Conservation (phyloP, 1,139 yeast species). For the Pichia sp. region DNA sequence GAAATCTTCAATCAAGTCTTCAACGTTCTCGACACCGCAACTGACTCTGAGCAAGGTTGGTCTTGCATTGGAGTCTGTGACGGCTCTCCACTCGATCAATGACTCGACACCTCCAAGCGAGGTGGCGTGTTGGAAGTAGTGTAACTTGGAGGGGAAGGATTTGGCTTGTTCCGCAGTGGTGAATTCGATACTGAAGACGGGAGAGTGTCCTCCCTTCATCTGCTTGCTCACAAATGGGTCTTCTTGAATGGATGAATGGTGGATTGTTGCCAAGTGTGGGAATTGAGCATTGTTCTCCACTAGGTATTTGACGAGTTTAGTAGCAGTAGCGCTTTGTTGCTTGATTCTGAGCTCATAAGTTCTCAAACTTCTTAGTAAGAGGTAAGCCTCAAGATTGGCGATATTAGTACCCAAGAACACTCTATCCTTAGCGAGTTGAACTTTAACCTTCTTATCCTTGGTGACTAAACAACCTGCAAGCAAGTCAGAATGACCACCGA, state of each 20-base stretch:
- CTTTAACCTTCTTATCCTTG: slow-evolving; percentile 40
- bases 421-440: slow-evolving; percentile 52
- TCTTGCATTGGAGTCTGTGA: slow-evolving; percentile 55
- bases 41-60: slow-evolving; percentile 62
- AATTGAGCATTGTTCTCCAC: slow-evolving; percentile 39
- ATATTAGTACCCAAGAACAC: slow-evolving; percentile 68
- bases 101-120: slow-evolving; percentile 94
- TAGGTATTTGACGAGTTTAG: slow-evolving; percentile 54
- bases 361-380: slow-evolving; percentile 70
- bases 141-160: slow-evolving; percentile 55
- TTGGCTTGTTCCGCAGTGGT: slow-evolving; percentile 49
- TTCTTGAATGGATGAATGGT: slow-evolving; percentile 70
- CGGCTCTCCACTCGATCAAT: slow-evolving; percentile 82
- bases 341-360: slow-evolving; percentile 66
- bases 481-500: slow-evolving; percentile 92
- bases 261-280: slow-evolving; percentile 44
- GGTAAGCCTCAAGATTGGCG: slow-evolving; percentile 68
- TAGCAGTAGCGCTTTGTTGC: slow-evolving; percentile 60
- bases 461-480: slow-evolving; percentile 74
- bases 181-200: slow-evolving; percentile 67
- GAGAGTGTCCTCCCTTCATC: slow-evolving; percentile 56
- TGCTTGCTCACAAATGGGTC: slow-evolving; percentile 60
- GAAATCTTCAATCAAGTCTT: slow-evolving; percentile 68
- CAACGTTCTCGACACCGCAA: slow-evolving; percentile 64
- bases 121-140: slow-evolving; percentile 81